phyloP scores from a whole-genome alignment of 2,329 filamentous ascomycete genomes.

The Claviceps sp. region DNA sequence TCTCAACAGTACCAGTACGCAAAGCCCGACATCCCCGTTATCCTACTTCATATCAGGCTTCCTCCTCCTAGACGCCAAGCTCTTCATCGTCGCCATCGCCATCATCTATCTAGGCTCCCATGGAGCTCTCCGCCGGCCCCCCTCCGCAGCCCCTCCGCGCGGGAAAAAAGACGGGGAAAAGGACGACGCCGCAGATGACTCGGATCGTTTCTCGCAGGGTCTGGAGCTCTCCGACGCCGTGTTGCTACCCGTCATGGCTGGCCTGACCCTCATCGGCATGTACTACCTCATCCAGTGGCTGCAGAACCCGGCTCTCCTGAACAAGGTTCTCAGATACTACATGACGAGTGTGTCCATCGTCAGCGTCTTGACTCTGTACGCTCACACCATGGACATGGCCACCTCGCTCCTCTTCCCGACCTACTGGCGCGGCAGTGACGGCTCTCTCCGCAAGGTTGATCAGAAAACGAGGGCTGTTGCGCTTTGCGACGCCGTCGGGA shows the following conservation, averaged over 20 bases:
- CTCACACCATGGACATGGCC: constrained; percentile 53
- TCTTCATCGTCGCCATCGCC: constrained; percentile 54
- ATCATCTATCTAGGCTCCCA: constrained; percentile 79
- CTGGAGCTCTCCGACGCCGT: constrained; percentile 64
- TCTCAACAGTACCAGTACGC: constrained; percentile 9
- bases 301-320: constrained; percentile 66
- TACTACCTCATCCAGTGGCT: constrained; percentile 88
- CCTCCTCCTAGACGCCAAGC: constrained; percentile 31
- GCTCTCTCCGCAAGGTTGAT: constrained; percentile 32
- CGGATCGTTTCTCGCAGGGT: constrained; percentile 28
- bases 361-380: constrained; percentile 58
- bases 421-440: constrained; percentile 42
- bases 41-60: constrained; percentile 22
- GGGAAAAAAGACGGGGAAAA: constrained; percentile 29
- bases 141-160: constrained; percentile 56
- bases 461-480: constrained; percentile 25
- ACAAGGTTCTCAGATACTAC: constrained; percentile 71
- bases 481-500: constrained; percentile 21
- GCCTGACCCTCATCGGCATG: constrained; percentile 54
- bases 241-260: constrained; percentile 69
- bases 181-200: constrained; percentile 32
- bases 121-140: constrained; percentile 70
- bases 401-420: constrained; percentile 60
- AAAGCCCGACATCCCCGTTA: constrained; percentile 17
- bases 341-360: constrained; percentile 70